Base-by-base conservation (phyloP, 805 yeast genomes). In the Ogataea polymorpha region DNA sequence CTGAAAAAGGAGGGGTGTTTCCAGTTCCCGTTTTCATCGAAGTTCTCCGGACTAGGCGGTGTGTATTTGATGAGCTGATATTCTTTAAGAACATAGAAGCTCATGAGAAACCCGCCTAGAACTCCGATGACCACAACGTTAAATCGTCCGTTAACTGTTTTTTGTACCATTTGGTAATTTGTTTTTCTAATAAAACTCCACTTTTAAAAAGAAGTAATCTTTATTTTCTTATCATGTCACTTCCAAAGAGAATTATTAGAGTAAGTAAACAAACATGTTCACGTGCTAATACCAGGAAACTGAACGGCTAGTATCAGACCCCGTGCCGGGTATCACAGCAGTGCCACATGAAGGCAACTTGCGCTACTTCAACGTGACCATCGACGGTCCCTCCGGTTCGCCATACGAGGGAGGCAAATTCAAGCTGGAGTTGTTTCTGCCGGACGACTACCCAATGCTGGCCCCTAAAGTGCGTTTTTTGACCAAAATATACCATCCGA, bases 391-490 rank as follows among this genome's bases (percentile, higher is more conserved):
- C 8, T 71, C 75, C 23, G 82, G 84, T 39, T 86, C 96, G 1
- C 98, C 99, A 1, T 93, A 91, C 59, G 96, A 91, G 58, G 58
- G 65, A 39, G 88, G 89, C n/a, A 62, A 66, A 40, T 93, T 93
- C 68, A 73, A 83, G 51, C 69, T 93, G 44, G 99, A 93, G 63
- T 70, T 93, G 48, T 93, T 75, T 59, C 66, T 93, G 49, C 98
- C 99, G 2, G 97, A 93, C 58, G 99, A 93, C 59, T 93, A 93
- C 63, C 99, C 99, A 10, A 85, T 91, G 97, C 88, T 87, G 56
- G 96, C 99, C 0, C 99, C 99, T 37, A 90, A 89, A 61, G 95
- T 93, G 39, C 75, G 99, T 44, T 93, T 93, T 55, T 67, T 93
- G 48, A 93, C 99, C 23, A 87, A 82, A 63, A 90, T 93, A 20